Conservation (phyloP, 768 basidiomycete genomes). For the Boletus sp. region DNA sequence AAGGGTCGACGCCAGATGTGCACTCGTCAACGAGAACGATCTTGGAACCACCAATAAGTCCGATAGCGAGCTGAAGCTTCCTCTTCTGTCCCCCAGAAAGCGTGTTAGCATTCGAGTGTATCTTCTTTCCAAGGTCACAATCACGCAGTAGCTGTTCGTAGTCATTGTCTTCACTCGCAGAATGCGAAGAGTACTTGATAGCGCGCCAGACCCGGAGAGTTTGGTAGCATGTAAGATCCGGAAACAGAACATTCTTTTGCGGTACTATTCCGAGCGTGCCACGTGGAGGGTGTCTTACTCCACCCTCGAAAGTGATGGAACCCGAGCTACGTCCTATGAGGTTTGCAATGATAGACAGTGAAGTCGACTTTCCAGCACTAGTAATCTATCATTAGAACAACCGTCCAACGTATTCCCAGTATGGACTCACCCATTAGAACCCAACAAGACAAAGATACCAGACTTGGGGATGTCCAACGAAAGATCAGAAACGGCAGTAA, state of each 20-base stretch:
- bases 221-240: conserved; percentile 71
- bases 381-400: conserved; percentile 2
- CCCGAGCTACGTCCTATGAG: conserved; percentile 59
- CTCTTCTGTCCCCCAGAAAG: conserved; percentile 80
- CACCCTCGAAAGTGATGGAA: conserved; percentile 52
- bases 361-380: conserved; percentile 77
- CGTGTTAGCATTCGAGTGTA: conserved; percentile 59
- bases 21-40: conserved; percentile 66
- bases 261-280: conserved; percentile 75
- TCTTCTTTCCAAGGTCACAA: conserved; percentile 71
- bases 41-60: conserved; percentile 71
- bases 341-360: conserved; percentile 63
- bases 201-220: conserved; percentile 70
- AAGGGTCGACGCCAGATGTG: conserved; percentile 79
- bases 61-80: conserved; percentile 80
- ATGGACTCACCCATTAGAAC: conserved; percentile 60
- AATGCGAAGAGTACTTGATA: conserved; percentile 57
- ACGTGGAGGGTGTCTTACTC: conserved; percentile 49
- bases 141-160: conserved; percentile 61
- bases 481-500: conserved; percentile 65
- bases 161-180: conserved; percentile 46
- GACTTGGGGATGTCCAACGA: conserved; percentile 65
- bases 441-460: conserved; percentile 76
- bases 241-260: conserved; percentile 80
- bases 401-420: not conserved